Evolutionary conservation across 2,329 filamentous ascomycete genomes (phyloP), one percentile per base, ranked within the genome.

Genomic region (Pseudogymnoascus sp.): DNA sequence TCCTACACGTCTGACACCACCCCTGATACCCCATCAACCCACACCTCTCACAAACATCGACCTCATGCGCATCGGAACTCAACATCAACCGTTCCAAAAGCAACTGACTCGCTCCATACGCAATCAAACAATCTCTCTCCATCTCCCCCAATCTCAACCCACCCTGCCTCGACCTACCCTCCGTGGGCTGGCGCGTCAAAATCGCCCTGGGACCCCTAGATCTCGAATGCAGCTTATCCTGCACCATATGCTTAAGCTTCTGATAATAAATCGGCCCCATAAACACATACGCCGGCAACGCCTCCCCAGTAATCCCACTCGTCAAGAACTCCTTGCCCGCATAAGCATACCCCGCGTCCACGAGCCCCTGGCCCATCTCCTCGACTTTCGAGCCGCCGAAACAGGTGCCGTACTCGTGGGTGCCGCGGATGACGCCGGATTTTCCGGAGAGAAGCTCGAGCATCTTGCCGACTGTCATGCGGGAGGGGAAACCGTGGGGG

Each of bases 191-290:
- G 8, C 95, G 87, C 0, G 95, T 99, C 26, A 99, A 82, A 68
- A 96, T 95, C 26, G 93, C 93, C 11, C 90, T 84, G 0, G 95
- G 96, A 0, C 96, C 96, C 12, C 91, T 88, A 1, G 93, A 87
- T 66, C 95, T 91, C 34, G 91, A 93, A 78, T 99, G 95, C 95
- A 99, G 97, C 79, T 99, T 99, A 75, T 99, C 95, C 76, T 97
- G 93, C 3, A 99, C 95, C 95, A 99, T 99, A 82, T 99, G 95
- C 83, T 99, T 99, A 68, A 99, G 85, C 69, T 96, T 96, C 80
- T 99, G 95, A 80, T 99, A 99, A 80, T 96, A 99, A 77, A 99
- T 99, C 10, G 95, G 95, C 0, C 95, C 95, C 74, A 96, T 96
- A 82, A 97, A 99, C 73, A 99, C 92, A 77, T 97, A 97, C 11